Conservation (phyloP, 768 basidiomycete species). For the Boletus sensibilis region DNA sequence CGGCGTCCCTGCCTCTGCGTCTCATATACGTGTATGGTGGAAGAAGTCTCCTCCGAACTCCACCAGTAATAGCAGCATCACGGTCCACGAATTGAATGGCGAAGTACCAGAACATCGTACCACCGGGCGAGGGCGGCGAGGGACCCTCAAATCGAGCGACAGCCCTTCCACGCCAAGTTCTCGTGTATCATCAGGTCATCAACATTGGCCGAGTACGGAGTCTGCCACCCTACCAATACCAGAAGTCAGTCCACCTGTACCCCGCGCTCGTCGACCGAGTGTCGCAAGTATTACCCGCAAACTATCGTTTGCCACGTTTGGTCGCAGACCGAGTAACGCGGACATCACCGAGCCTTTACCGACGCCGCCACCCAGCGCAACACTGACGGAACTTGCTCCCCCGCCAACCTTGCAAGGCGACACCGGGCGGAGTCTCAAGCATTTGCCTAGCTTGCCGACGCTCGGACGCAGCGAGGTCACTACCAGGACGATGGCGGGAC, state of each 20-base stretch:
- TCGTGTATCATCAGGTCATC: conserved; percentile 16
- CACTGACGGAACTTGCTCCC: conserved; percentile 17
- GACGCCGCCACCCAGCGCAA: conserved; percentile 16
- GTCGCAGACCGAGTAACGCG: conserved; percentile 24
- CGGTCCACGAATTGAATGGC: conserved; percentile 13
- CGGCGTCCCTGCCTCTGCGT: conserved; percentile 8
- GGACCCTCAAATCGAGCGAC: conserved; percentile 9
- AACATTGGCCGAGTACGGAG: conserved; percentile 24
- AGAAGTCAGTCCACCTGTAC: conserved; percentile 6
- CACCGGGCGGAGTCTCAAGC: conserved; percentile 16
- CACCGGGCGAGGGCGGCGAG: conserved; percentile 7
- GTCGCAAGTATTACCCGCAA: conserved; percentile 34
- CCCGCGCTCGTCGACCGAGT: conserved; percentile 23
- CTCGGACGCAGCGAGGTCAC: conserved; percentile 9
- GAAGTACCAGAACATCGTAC: neutral
- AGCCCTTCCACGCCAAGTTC: conserved; percentile 24
- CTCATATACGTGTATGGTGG: conserved; percentile 32
- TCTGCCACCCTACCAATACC: conserved; percentile 7
- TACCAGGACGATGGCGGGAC: neutral
- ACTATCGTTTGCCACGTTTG: conserved; percentile 30
- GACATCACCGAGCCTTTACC: conserved; percentile 24
- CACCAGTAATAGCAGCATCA: conserved; percentile 6
- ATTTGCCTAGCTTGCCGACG: conserved; percentile 26
- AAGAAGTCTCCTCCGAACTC: conserved; percentile 23
- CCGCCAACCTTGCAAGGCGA: conserved; percentile 13